These are phyloP conservation scores for Phytophthora kernoviae DNA, from an alignment of 352 stramenopile species.

Conservation along the genomic window DNA sequence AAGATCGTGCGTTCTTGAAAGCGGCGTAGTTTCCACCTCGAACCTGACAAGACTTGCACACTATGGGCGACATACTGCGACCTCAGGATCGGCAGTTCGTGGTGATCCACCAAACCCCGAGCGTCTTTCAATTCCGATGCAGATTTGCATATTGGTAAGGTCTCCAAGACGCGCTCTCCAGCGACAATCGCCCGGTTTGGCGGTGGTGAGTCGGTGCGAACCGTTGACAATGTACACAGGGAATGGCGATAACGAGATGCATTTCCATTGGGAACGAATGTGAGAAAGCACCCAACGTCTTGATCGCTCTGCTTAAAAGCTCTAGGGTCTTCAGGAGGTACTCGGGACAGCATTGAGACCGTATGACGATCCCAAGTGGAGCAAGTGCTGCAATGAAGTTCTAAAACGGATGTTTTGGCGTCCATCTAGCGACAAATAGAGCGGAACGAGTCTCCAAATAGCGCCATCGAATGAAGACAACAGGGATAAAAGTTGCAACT, in stretches of 20 bases:
- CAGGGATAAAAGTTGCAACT: too few relatives aligned
- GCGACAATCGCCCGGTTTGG: conserved; percentile 1
- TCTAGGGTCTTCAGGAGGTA: conserved; percentile 9
- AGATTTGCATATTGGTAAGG: not conserved
- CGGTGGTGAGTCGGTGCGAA: not conserved
- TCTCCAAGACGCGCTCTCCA: not conserved
- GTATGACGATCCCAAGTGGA: not conserved
- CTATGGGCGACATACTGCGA: conserved; percentile 54
- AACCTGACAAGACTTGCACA: conserved; percentile 50
- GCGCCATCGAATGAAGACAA: too few relatives aligned
- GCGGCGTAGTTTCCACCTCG: conserved; percentile 51
- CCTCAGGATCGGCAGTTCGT: conserved; percentile 50
- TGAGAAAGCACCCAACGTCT: conserved; percentile 1
- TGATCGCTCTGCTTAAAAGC: conserved; percentile 8
- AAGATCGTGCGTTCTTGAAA: conserved; percentile 49
- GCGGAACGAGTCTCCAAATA: not conserved
- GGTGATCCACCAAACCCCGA: not conserved
- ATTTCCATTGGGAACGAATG: not conserved
- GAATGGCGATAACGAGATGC: conserved; percentile 7
- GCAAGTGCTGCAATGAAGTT: conserved; percentile 7
- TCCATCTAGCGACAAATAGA: conserved; percentile 19
- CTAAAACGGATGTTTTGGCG: conserved; percentile 6
- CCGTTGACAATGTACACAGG: conserved; percentile 2
- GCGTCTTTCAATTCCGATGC: not conserved
- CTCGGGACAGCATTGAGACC: conserved; percentile 20